Evolutionary conservation across 805 yeast species (phyloP).

Genomic region (Yarrowia sp.): DNA sequence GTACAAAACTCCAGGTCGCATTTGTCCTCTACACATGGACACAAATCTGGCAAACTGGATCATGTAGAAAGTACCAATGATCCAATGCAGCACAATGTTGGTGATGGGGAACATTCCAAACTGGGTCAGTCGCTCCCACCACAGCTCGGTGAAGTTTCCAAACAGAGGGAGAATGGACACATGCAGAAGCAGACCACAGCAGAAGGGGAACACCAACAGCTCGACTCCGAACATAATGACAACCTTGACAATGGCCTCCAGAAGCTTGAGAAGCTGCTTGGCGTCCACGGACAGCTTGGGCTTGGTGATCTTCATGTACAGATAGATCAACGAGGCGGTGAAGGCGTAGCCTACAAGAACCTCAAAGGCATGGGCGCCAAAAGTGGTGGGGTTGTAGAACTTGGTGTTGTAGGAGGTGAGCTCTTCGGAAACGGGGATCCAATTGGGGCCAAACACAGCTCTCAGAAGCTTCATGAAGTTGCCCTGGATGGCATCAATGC

Average conservation of each 20-base stretch:
- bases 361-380: not conserved
- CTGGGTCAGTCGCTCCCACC: not conserved
- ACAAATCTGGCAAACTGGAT: conserved; percentile 79
- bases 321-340: not conserved
- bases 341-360: not conserved
- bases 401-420: not conserved
- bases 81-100: conserved; percentile 51
- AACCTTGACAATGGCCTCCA: conserved; percentile 62
- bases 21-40: conserved; percentile 72
- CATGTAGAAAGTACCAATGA: conserved; percentile 81
- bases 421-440: not conserved
- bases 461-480: not conserved
- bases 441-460: not conserved
- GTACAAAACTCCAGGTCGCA: conserved; percentile 85
- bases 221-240: conserved; percentile 72
- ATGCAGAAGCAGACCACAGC: conserved; percentile 77
- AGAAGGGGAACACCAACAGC: conserved; percentile 77
- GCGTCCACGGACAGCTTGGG: not conserved
- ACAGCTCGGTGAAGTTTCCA: conserved; percentile 26
- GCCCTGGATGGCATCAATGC: not conserved
- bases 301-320: not conserved
- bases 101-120: conserved; percentile 31
- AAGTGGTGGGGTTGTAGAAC: conserved; percentile 10
- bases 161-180: conserved; percentile 62
- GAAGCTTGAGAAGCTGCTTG: conserved; percentile 28